Conservation (phyloP, 2,329 filamentous ascomycete species). For the Aspergillus persii region DNA sequence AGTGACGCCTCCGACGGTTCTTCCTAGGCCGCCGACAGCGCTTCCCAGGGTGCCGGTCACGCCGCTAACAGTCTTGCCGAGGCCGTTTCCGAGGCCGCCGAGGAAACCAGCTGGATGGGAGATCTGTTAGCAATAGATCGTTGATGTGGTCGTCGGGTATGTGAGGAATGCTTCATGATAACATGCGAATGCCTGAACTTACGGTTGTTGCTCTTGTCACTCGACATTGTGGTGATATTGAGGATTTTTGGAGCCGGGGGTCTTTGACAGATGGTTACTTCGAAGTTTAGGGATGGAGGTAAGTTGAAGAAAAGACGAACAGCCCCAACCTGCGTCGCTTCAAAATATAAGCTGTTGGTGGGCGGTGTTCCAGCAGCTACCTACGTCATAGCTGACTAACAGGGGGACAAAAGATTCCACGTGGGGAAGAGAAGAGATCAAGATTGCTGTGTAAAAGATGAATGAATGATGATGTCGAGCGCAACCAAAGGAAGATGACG, state of each 20-base stretch:
- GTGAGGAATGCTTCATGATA: not conserved
- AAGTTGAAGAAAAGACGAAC: not conserved
- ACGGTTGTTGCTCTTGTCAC: not conserved
- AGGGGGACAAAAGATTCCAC: too few species aligned
- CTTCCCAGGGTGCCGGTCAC: conserved; percentile 31
- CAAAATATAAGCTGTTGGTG: not conserved
- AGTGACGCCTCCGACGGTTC: conserved; percentile 35
- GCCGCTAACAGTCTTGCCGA: conserved; percentile 32
- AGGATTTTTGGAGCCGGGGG: too few species aligned
- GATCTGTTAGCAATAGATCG: not conserved
- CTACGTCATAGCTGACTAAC: not conserved
- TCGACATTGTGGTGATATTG: not conserved
- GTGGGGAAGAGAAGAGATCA: too few species aligned
- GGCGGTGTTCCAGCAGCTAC: not conserved
- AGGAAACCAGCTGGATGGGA: conserved; percentile 5
- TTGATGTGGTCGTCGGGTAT: not conserved
- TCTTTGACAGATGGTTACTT: not conserved
- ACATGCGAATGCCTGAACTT: not conserved
- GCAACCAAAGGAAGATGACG: not conserved
- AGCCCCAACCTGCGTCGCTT: not conserved
- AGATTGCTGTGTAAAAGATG: too few species aligned
- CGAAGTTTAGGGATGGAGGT: not conserved
- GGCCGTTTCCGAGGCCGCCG: conserved; percentile 26
- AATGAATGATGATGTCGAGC: too few species aligned
- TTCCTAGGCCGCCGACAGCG: conserved; percentile 29